Evolutionary conservation across 495 filamentous ascomycete species (phyloP).

Genomic region (Usnea hakonensis): DNA sequence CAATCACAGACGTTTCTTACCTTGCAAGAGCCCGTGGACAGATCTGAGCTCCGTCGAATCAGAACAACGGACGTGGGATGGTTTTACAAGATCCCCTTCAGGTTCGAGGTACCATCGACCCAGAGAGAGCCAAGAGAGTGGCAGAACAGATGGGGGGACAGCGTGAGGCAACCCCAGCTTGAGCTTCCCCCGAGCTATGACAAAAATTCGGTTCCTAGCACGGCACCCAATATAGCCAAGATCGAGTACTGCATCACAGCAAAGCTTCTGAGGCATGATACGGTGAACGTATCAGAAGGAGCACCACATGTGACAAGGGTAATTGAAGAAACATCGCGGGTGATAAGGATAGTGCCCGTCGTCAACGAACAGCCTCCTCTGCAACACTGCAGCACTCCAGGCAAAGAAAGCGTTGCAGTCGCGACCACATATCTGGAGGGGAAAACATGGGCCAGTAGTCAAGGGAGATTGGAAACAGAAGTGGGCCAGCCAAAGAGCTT

Average conservation of each 20-base stretch:
- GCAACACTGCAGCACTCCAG: neutral
- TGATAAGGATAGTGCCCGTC: neutral
- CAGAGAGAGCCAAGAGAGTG: neutral
- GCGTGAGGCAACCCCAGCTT: neutral
- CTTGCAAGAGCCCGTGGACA: neutral
- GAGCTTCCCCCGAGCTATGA: neutral
- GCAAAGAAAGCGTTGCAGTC: neutral
- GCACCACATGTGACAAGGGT: neutral
- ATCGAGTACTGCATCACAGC: slow-evolving; percentile 5
- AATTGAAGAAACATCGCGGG: neutral
- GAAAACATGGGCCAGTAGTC: neutral
- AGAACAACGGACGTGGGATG: neutral
- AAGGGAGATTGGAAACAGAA: neutral
- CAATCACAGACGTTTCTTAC: neutral
- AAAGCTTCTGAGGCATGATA: neutral
- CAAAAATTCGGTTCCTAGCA: neutral
- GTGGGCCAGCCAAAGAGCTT: neutral
- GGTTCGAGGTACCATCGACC: neutral
- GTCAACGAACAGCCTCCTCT: neutral
- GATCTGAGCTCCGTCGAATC: neutral
- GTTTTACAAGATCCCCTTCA: neutral
- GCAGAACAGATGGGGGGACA: neutral
- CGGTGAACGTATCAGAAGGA: neutral
- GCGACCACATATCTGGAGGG: neutral
- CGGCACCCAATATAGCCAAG: neutral